Evolutionary conservation across 2,329 filamentous ascomycete genomes (phyloP), one percentile per base, ranked within the genome.

Genomic region (Dothistroma septosporum): DNA sequence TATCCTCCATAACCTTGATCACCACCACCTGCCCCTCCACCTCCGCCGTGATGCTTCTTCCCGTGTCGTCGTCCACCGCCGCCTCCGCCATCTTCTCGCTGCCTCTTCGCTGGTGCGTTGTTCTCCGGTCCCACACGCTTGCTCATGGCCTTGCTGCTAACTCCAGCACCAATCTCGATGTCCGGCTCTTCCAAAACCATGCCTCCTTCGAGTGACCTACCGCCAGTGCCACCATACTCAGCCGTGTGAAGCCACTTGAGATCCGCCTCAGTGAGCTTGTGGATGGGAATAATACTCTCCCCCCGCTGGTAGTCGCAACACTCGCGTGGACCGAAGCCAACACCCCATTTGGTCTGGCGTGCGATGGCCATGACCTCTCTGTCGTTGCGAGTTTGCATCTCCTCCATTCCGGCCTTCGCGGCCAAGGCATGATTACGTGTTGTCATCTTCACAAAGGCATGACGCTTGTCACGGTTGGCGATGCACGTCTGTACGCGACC

Each of bases 361-460:
- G 78, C 79, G 63, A 80, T 84, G 57, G 91, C 85, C 66, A 91
- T 85, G 69, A 89, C 84, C 55, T 91, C 88, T 5, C 87, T 82
- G 61, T 87, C 84, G 65, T 89, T 86, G 63, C 86, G 85, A 56
- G 86, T 87, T 75, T 97, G 92, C 85, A 97, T 95, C 50, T 87
- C 90, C 74, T 97, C 92, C 87, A 97, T 96, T 55, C 87, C 90
- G 41, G 89, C 85, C 74, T 95, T 95, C 55, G 94, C 94, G 64
- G 76, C 80, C 61, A 96, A 83, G 14, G 94, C 93, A 75, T 96
- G 91, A 64, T 86, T 83, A 41, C 95, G 91, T 65, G 86, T 94
- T 67, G 94, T 85, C 94, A 99, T 99, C 79, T 99, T 99, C 71
- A 99, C 93, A 74, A 99, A 99, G 6, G 94, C 94, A 76, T 99